phyloP scores from a whole-genome alignment of 108 stramenopile genomes.

The Cylindrotheca closterium region DNA sequence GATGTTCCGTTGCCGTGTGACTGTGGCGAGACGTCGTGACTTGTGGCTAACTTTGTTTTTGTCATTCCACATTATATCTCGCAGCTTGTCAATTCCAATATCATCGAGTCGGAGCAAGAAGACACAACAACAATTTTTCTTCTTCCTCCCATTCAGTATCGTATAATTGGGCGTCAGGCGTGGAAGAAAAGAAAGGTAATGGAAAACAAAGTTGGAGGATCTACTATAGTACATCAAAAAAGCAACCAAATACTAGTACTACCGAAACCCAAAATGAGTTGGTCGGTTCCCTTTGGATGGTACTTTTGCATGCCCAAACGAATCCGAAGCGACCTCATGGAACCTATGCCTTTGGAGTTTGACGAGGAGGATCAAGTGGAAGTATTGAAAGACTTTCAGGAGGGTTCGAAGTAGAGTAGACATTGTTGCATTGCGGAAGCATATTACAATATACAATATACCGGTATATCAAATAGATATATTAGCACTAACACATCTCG shows the following conservation, averaged over 20 bases:
- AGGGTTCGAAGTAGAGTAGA: slow-evolving; percentile 7
- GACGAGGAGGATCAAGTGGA: slow-evolving; percentile 1
- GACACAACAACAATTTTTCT: no score
- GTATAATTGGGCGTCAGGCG: slow-evolving; percentile 44
- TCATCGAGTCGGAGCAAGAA: slow-evolving; percentile 24
- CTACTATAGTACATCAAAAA: background rate
- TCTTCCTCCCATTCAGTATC: slow-evolving; percentile 25
- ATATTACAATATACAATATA: no score
- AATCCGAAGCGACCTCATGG: slow-evolving; percentile 16
- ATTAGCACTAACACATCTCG: no score
- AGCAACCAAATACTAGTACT: no score
- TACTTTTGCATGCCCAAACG: slow-evolving; percentile 36
- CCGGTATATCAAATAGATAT: no score
- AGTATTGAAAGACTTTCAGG: slow-evolving; percentile 10
- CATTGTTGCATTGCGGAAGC: background rate
- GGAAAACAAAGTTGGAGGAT: background rate
- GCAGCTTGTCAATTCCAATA: slow-evolving; percentile 32
- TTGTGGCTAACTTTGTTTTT: no score
- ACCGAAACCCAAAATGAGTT: slow-evolving; percentile 39
- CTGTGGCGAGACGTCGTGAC: no score
- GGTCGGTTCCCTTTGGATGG: slow-evolving; percentile 42
- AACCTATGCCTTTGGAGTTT: slow-evolving; percentile 25
- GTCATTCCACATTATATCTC: no score
- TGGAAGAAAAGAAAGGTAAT: slow-evolving; percentile 24
- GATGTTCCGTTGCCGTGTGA: no score